Base-by-base conservation (phyloP, 495 filamentous ascomycete species). In the Penicillium waksmanii region DNA sequence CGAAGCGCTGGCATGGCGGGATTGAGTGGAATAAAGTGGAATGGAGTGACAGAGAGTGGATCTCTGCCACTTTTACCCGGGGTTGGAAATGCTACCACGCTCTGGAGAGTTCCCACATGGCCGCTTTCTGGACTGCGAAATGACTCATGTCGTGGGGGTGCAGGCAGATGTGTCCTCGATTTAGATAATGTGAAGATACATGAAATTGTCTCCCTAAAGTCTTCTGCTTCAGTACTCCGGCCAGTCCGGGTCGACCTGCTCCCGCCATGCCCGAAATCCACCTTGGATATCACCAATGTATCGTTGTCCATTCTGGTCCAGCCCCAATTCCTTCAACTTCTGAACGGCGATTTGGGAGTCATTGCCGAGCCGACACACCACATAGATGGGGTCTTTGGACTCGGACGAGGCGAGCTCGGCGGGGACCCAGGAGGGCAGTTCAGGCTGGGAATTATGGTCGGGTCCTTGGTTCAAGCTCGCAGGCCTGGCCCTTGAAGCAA, bases 281-380 rank as follows among this genome's bases (percentile, higher is more conserved):
- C 92, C 93, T 31, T 78, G 81, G 23, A 97, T 87, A 73, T 97
- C 95, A 34, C 85, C 83, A 51, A 96, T 84, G 53, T 80, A 84
- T 35, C 85, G 77, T 56, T 75, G 73, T 1, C 87, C 87, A 12
- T 72, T 71, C 21, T 73, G 68, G 52, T 82, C 85, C n/a, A 89
- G 55, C 3, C 86, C 86, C 40, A 85, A 64, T 34, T 92, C 84
- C 67, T 88, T 91, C 60, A 96, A 61, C 68, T 79, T 87, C 66
- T 81, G 82, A 1, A 92, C 85, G 0, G 86, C 88, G 51, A 92
- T 70, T 68, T 97, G 95, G 1, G 91, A 96, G 68, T 98, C 95
- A 63, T 97, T 91, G 3, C 95, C 95, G 2, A 88, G 81, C 17
- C 92, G 84, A 66, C 95, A 98, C 0, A 98, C 80, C 2, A 96